A percentile compares a stretch with the other conserved stretches of the same genome.
Evolutionary conservation across 768 basidiomycete species (phyloP).

Genomic region (Pleurotus giganteus): DNA sequence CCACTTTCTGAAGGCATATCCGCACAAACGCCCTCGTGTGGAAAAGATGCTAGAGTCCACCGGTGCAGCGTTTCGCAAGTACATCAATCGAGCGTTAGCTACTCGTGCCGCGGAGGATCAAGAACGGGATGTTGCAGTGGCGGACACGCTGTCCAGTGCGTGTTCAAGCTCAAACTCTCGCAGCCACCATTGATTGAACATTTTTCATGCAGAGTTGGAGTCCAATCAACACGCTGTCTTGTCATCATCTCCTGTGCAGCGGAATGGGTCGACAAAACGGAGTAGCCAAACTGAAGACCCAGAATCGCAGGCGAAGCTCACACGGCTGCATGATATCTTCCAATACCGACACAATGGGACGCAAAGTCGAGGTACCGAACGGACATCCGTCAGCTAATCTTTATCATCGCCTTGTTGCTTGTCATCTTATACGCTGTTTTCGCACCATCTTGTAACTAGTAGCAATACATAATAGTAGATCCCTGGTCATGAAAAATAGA

Average conservation of each 20-base stretch:
- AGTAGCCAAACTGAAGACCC: conserved; percentile 28
- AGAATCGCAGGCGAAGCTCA: conserved; percentile 61
- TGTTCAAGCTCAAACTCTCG: background rate
- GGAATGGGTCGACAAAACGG: conserved; percentile 26
- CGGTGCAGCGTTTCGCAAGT: conserved; percentile 87
- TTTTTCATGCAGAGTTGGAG: conserved; percentile 51
- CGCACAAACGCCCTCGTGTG: conserved; percentile 76
- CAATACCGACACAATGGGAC: conserved; percentile 62
- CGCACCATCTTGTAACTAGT: conserved; percentile 8
- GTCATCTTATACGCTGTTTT: background rate
- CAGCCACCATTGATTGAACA: conserved; percentile 11
- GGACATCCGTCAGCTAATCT: conserved; percentile 17
- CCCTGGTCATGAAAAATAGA: background rate
- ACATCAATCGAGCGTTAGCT: conserved; percentile 84
- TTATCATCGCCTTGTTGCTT: background rate
- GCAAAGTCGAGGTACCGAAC: conserved; percentile 19
- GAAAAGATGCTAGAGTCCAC: conserved; percentile 89
- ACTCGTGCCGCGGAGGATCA: conserved; percentile 86
- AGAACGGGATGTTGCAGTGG: conserved; percentile 76
- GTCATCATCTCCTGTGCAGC: conserved; percentile 23
- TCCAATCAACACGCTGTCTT: conserved; percentile 45
- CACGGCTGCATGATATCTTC: conserved; percentile 77
- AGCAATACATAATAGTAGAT: conserved; percentile 1
- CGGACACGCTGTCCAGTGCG: conserved; percentile 81
- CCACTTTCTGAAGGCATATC: conserved; percentile 88